Percentiles rank a stretch among this genome's conserved stretches.
phyloP scores from a whole-genome alignment of 169 alveolate genomes.

The Plasmodium gonderi region DNA sequence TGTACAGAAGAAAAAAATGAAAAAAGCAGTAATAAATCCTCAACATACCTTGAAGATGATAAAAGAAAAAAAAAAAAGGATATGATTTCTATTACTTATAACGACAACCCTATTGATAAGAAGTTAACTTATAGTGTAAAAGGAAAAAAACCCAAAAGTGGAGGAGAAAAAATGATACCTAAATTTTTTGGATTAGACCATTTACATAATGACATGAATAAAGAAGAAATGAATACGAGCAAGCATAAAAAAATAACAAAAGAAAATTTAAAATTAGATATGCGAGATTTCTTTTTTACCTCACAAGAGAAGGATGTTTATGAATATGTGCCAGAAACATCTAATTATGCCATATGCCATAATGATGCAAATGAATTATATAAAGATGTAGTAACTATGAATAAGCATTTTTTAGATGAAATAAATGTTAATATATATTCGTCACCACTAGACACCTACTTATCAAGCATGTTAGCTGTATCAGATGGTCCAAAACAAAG shows the following conservation, averaged over 20 bases:
- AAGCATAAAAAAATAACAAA: slow-evolving; percentile 15
- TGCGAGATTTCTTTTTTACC: slow-evolving; percentile 25
- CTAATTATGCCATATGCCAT: slow-evolving; percentile 42
- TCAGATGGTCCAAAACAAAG: not conserved
- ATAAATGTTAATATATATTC: slow-evolving; percentile 64
- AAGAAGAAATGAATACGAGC: not conserved
- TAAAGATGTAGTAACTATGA: slow-evolving; percentile 64
- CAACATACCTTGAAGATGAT: not conserved
- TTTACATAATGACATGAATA: not conserved
- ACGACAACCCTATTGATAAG: not conserved
- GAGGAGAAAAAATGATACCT: not conserved
- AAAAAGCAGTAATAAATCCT: not conserved
- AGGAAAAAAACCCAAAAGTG: slow-evolving; percentile 3
- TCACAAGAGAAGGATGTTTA: slow-evolving; percentile 72
- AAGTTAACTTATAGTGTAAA: not conserved
- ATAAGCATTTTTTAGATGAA: slow-evolving; percentile 56
- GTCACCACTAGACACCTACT: slow-evolving; percentile 65
- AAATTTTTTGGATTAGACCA: not conserved
- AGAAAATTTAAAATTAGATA: slow-evolving; percentile 49
- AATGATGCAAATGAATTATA: slow-evolving; percentile 67
- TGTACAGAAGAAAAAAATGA: not conserved
- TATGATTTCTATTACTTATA: not conserved
- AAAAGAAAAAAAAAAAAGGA: not conserved
- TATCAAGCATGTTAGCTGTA: slow-evolving; percentile 31
- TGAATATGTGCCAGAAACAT: slow-evolving; percentile 70